Evolutionary conservation across 2,329 filamentous ascomycete genomes (phyloP).

Genomic region (Blastomyces parvus): DNA sequence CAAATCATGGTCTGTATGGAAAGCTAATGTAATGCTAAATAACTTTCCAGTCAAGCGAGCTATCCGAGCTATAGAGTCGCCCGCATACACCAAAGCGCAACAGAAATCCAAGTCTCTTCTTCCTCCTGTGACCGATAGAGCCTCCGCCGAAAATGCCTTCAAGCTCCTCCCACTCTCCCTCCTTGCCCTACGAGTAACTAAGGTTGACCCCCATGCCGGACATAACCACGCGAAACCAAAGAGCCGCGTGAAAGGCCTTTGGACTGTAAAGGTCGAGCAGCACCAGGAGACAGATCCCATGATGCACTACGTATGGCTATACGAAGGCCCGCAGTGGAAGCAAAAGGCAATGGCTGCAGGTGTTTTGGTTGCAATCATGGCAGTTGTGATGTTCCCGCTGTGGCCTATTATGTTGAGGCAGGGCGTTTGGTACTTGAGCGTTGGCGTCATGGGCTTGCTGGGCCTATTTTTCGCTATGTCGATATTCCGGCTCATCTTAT

Average conservation of each 20-base stretch:
- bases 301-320: conserved; percentile 93
- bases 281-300: conserved; percentile 64
- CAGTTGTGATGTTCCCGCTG: conserved; percentile 86
- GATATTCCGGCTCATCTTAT: conserved; percentile 90
- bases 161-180: conserved; percentile 92
- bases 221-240: conserved; percentile 57
- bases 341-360: conserved; percentile 83
- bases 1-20: background rate
- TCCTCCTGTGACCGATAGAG: conserved; percentile 77
- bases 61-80: conserved; percentile 77
- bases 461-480: conserved; percentile 96
- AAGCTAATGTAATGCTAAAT: conserved; percentile 3
- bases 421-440: conserved; percentile 94
- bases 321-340: conserved; percentile 88
- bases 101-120: conserved; percentile 81
- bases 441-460: conserved; percentile 81
- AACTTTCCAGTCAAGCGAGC: conserved; percentile 72
- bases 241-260: conserved; percentile 89
- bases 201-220: conserved; percentile 67
- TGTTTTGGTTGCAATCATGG: conserved; percentile 73
- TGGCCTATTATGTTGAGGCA: conserved; percentile 88
- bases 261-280: conserved; percentile 91
- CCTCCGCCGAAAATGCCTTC: conserved; percentile 84
- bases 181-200: conserved; percentile 79
- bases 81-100: conserved; percentile 75